Evolutionary conservation across 2,329 filamentous ascomycete genomes (phyloP).

Genomic region (Chalaropsis thielavioides): DNA sequence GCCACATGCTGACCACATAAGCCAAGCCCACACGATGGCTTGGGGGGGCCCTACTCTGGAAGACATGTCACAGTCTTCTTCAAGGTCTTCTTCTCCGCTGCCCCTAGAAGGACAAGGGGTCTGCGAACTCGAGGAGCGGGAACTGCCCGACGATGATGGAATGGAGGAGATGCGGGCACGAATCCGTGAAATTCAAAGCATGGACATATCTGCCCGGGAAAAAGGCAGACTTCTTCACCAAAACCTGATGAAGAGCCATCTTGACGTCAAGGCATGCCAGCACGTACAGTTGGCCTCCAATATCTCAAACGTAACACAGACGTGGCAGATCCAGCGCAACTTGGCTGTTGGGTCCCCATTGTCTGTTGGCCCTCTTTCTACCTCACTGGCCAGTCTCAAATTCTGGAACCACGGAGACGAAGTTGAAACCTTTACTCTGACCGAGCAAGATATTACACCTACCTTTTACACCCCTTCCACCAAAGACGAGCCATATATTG

Average conservation of each 20-base stretch:
- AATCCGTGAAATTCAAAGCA: constrained; percentile 54
- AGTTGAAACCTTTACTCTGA: constrained; percentile 35
- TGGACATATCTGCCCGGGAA: constrained; percentile 41
- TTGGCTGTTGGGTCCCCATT: constrained; percentile 17
- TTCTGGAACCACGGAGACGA: constrained; percentile 39
- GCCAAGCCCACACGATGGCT: background rate
- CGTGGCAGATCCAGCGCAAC: constrained; percentile 21
- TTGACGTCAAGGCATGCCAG: constrained; percentile 13
- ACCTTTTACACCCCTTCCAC: constrained; percentile 45
- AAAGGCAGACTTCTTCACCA: constrained; percentile 61
- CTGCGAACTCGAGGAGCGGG: background rate
- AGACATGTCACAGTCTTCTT: background rate
- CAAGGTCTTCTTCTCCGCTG: background rate
- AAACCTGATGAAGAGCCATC: constrained; percentile 54
- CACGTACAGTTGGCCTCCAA: background rate
- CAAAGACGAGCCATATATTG: constrained; percentile 35
- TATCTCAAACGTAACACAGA: constrained; percentile 3
- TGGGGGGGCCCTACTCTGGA: background rate
- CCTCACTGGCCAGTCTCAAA: constrained; percentile 38
- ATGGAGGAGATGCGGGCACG: constrained; percentile 52
- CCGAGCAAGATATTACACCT: constrained; percentile 48
- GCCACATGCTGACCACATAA: background rate
- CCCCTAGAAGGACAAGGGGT: background rate
- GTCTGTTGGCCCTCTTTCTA: constrained; percentile 19
- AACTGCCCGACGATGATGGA: constrained; percentile 58